Evolutionary conservation across 148 eudicot genomes (phyloP).

Genomic region (Heliamphora exappendiculata): DNA sequence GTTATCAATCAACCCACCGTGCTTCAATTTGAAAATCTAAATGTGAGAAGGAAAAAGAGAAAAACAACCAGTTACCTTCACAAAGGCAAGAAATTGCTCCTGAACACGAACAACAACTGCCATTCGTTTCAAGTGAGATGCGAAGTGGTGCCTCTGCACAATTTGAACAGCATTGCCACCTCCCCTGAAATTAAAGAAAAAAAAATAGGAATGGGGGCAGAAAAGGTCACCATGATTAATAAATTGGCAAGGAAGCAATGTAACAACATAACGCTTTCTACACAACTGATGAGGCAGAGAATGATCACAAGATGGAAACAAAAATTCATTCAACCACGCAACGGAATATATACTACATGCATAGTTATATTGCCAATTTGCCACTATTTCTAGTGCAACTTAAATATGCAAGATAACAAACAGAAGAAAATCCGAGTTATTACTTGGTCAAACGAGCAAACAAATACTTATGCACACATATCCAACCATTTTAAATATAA

Average conservation of each 20-base stretch:
- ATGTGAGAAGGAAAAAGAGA: background rate
- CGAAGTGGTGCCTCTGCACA: constrained; percentile 94
- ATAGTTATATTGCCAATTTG: too few relatives aligned
- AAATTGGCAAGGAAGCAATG: background rate
- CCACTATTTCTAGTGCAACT: too few relatives aligned
- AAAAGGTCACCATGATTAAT: background rate
- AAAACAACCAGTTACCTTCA: constrained; percentile 50
- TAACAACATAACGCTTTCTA: background rate
- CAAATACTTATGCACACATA: too few relatives aligned
- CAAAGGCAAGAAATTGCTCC: constrained; percentile 78
- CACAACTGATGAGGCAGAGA: background rate
- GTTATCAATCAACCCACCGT: background rate
- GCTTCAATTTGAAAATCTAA: background rate
- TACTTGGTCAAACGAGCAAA: too few relatives aligned
- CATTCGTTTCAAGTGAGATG: constrained; percentile 93
- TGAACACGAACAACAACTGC: constrained; percentile 88
- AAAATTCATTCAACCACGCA: too few relatives aligned
- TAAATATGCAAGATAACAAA: too few relatives aligned
- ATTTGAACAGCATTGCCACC: constrained; percentile 79
- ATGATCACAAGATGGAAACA: too few relatives aligned
- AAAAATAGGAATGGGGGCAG: constrained; percentile 1
- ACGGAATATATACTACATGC: too few relatives aligned
- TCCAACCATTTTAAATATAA: too few relatives aligned
- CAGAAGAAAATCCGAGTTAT: too few relatives aligned
- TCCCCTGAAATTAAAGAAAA: constrained; percentile 45